phyloP scores from a whole-genome alignment of 306 rosid species.

The Hylodesmum podocarpum region DNA sequence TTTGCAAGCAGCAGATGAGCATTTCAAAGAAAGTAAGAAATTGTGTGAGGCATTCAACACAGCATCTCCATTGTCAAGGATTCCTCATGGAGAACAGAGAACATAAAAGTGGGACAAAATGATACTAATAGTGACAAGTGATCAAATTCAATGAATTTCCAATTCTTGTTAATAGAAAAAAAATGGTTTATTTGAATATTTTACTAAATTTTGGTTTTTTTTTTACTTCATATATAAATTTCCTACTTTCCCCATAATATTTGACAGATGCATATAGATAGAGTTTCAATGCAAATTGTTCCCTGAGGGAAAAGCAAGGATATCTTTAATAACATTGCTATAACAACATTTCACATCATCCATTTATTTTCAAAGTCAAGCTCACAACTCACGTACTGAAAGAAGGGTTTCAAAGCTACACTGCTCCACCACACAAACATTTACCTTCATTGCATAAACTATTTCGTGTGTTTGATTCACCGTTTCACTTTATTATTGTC shows the following conservation, averaged over 20 bases:
- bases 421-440: too few species aligned
- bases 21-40: slow-evolving; percentile 88
- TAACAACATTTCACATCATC: too few species aligned
- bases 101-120: slow-evolving; percentile 47
- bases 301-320: slow-evolving; percentile 3
- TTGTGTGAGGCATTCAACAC: slow-evolving; percentile 68
- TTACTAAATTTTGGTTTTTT: not conserved
- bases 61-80: slow-evolving; percentile 78
- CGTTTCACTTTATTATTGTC: too few species aligned
- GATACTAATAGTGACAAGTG: slow-evolving; percentile 49
- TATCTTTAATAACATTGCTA: too few species aligned
- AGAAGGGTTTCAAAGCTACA: too few species aligned
- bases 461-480: too few species aligned
- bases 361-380: too few species aligned
- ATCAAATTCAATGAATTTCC: slow-evolving; percentile 30
- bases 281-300: slow-evolving; percentile 41
- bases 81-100: too few species aligned
- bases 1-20: slow-evolving; percentile 95
- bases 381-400: too few species aligned
- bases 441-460: too few species aligned
- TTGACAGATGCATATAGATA: slow-evolving; percentile 26
- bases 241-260: not conserved
- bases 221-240: slow-evolving; percentile 16
- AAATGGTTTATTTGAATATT: not conserved
- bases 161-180: slow-evolving; percentile 31